Evolutionary conservation across 176 grass and related monocot genomes (phyloP).

Genomic region (Oryza punctata): DNA sequence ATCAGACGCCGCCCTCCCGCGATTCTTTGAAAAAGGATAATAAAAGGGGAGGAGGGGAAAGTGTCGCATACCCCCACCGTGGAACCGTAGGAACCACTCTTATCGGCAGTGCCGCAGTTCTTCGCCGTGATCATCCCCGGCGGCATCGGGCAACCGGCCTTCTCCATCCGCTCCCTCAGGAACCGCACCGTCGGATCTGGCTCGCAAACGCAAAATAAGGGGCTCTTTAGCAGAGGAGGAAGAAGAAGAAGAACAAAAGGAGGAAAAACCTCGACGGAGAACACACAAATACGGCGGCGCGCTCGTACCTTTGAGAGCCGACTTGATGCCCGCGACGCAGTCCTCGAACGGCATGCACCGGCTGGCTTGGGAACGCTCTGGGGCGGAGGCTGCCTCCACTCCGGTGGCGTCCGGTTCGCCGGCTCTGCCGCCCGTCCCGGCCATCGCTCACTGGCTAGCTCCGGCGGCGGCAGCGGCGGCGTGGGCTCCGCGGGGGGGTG

Average conservation of each 20-base stretch:
- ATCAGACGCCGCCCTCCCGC: not conserved
- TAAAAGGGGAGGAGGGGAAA: not conserved
- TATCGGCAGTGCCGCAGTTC: not conserved
- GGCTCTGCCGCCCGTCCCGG: conserved; percentile 26
- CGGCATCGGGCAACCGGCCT: conserved; percentile 64
- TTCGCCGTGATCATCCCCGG: conserved; percentile 51
- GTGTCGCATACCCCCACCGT: conserved; percentile 52
- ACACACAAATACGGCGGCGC: not conserved
- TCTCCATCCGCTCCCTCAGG: conserved; percentile 69
- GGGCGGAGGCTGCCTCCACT: conserved; percentile 13
- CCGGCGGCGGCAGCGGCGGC: conserved; percentile 13
- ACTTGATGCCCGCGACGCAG: conserved; percentile 58
- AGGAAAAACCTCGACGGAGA: not conserved
- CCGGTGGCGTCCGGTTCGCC: conserved; percentile 17
- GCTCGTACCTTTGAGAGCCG: conserved; percentile 55
- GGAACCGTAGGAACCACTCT: conserved; percentile 50
- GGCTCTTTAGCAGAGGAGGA: too few relatives aligned
- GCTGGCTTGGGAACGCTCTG: not conserved
- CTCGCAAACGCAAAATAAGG: too few relatives aligned
- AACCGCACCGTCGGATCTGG: conserved; percentile 95
- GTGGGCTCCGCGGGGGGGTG: not conserved
- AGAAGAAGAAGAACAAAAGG: not conserved
- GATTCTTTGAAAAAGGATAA: not conserved
- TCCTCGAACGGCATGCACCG: conserved; percentile 54
- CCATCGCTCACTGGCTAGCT: conserved; percentile 21